These are phyloP conservation scores for Chlorella sp. DNA, from an alignment of 139 green algal genomes.

Conservation along the genomic window DNA sequence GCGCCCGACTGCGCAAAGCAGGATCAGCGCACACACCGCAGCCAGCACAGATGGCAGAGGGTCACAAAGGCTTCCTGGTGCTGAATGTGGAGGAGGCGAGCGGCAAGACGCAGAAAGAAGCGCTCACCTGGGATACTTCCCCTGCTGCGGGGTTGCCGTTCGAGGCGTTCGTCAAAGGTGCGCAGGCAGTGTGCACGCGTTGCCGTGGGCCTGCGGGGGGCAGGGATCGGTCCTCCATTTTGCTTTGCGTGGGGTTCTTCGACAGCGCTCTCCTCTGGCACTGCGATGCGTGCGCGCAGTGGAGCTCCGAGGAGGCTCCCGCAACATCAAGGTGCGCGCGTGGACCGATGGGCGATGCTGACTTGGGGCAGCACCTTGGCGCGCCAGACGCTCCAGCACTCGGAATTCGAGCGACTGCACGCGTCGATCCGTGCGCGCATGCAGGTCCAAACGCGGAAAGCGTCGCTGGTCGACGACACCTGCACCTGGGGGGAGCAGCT, in stretches of 20 bases:
- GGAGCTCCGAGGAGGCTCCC: slow-evolving; percentile 62
- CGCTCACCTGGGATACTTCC: slow-evolving; percentile 57
- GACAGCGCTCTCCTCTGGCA: neutral
- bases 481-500: slow-evolving; percentile 65
- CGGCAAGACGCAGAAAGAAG: slow-evolving; percentile 58
- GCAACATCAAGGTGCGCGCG: slow-evolving; percentile 61
- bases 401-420: slow-evolving; percentile 6
- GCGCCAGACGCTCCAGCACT: too few relatives aligned
- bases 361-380: too few relatives aligned
- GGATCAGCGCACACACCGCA: too few relatives aligned
- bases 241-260: too few relatives aligned
- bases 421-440: neutral
- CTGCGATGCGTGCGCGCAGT: slow-evolving; percentile 55
- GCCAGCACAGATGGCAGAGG: too few relatives aligned
- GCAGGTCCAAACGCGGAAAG: slow-evolving; percentile 49
- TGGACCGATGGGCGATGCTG: too few relatives aligned
- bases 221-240: too few relatives aligned
- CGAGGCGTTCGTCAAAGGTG: slow-evolving; percentile 67
- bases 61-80: too few relatives aligned
- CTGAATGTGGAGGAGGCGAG: slow-evolving; percentile 54
- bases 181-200: too few relatives aligned
- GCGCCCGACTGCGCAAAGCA: too few relatives aligned
- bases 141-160: slow-evolving; percentile 16
- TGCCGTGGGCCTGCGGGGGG: too few relatives aligned
- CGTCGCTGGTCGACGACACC: slow-evolving; percentile 31